Conservation (phyloP, 192 early-diverging fungal genomes). For the Chytriomyces confervae region DNA sequence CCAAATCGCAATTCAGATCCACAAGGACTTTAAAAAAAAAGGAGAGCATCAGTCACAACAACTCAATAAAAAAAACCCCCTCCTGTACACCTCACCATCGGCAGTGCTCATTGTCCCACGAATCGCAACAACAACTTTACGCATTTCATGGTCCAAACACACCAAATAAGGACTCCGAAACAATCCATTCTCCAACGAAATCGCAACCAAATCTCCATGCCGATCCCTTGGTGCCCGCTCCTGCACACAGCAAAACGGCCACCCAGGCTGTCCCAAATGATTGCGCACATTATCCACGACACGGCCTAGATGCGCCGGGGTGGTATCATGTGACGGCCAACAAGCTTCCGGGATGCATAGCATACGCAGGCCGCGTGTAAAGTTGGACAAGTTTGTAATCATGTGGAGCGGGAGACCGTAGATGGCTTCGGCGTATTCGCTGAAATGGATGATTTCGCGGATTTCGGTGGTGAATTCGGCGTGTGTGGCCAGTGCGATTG, state of each 20-base stretch:
- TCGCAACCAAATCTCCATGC: conserved; percentile 48
- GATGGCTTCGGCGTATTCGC: conserved; percentile 52
- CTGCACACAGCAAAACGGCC: conserved; percentile 26
- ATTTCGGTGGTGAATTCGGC: conserved; percentile 29
- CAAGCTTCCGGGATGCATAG: conserved; percentile 41
- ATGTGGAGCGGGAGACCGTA: conserved; percentile 58
- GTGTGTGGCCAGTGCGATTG: background rate
- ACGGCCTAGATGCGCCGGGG: background rate
- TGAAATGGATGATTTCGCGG: conserved; percentile 39
- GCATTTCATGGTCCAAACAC: conserved; percentile 48
- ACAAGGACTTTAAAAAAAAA: conserved; percentile 34
- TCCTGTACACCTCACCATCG: conserved; percentile 34
- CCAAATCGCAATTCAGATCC: conserved; percentile 53
- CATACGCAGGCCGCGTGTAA: conserved; percentile 30
- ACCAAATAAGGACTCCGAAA: conserved; percentile 56
- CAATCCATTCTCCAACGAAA: conserved; percentile 46
- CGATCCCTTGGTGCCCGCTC: conserved; percentile 32
- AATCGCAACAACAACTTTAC: conserved; percentile 53
- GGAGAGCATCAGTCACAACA: background rate
- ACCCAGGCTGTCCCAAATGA: conserved; percentile 32
- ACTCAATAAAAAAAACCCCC: background rate
- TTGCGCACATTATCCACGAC: conserved; percentile 36
- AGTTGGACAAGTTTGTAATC: conserved; percentile 43
- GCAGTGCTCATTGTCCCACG: conserved; percentile 57
- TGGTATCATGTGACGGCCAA: conserved; percentile 22